These are phyloP conservation scores for Lavandula angustifolia DNA, from an alignment of 257 asterid genomes.

Conservation along the genomic window DNA sequence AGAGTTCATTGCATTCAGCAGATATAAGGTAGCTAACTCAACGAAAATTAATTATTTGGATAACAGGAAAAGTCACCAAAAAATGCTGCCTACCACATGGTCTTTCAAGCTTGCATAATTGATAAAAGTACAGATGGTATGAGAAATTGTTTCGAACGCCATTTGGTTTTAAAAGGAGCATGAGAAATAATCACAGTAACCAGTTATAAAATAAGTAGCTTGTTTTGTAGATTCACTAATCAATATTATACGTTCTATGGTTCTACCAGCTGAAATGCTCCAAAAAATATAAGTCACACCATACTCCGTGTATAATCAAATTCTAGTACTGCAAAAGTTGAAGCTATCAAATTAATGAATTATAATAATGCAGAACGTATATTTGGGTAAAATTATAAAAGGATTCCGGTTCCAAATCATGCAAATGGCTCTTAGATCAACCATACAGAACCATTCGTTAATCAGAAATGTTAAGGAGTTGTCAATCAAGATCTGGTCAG, in stretches of 20 bases:
- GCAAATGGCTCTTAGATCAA: background rate
- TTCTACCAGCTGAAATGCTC: background rate
- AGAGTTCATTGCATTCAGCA: conserved; percentile 8
- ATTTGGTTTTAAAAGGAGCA: background rate
- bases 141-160: background rate
- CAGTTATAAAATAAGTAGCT: conserved; percentile 2
- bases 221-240: background rate
- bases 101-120: conserved; percentile 9
- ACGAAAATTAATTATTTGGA: too few species aligned
- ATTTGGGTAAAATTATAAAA: background rate
- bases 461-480: background rate
- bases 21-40: background rate
- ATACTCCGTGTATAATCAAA: background rate
- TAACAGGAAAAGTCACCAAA: background rate
- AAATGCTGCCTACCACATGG: background rate
- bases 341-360: background rate
- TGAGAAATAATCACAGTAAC: too few species aligned
- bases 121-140: background rate
- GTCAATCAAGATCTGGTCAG: conserved; percentile 4
- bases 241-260: background rate
- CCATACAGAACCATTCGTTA: background rate
- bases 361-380: background rate
- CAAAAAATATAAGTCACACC: background rate
- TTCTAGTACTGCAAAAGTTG: background rate
- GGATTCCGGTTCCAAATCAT: background rate